Evolutionary conservation across 2,329 filamentous ascomycete species (phyloP).

Genomic region (Exutisphaerella laricina): DNA sequence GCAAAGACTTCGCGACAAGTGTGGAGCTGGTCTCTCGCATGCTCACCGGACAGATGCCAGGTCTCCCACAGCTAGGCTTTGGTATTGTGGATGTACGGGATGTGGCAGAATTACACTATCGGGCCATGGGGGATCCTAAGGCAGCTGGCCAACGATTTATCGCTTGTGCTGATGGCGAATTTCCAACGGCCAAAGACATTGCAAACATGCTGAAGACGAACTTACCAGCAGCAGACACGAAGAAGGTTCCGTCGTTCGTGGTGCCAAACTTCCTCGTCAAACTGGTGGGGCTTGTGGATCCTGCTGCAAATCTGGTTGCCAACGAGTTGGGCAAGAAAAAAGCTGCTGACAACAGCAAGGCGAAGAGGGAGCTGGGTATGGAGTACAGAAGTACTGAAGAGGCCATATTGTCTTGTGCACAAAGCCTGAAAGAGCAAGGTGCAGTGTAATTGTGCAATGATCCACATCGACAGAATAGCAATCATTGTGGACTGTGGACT

Average conservation of each 20-base stretch:
- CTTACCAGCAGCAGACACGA: slow-evolving; percentile 16
- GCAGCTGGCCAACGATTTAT: slow-evolving; percentile 26
- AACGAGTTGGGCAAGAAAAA: slow-evolving; percentile 24
- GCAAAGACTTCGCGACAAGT: slow-evolving; percentile 9
- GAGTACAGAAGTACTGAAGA: slow-evolving; percentile 23
- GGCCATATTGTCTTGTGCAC: slow-evolving; percentile 20
- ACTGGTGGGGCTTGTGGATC: slow-evolving; percentile 18
- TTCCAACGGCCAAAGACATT: slow-evolving; percentile 22
- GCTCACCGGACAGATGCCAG: slow-evolving; percentile 6
- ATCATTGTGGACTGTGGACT: too few species aligned
- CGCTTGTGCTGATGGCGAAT: slow-evolving; percentile 14
- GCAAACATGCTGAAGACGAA: slow-evolving; percentile 22
- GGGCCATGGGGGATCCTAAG: slow-evolving; percentile 27
- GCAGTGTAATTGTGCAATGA: slow-evolving; percentile 18
- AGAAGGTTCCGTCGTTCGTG: slow-evolving; percentile 16
- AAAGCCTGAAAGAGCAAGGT: slow-evolving; percentile 21
- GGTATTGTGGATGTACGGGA: slow-evolving; percentile 24
- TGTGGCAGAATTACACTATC: slow-evolving; percentile 28
- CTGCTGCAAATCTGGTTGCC: slow-evolving; percentile 17
- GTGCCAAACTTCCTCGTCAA: slow-evolving; percentile 25
- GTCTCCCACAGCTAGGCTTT: slow-evolving; percentile 4
- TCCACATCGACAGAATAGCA: too few species aligned
- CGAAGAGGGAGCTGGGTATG: slow-evolving; percentile 25
- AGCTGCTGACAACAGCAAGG: slow-evolving; percentile 24
- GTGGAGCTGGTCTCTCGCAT: slow-evolving; percentile 5